A percentile compares a stretch with the other conserved stretches of the same genome.
Evolutionary conservation across 225 moss, liverwort and hornwort genomes (phyloP).

Genomic region (Physcomitrium patens): DNA sequence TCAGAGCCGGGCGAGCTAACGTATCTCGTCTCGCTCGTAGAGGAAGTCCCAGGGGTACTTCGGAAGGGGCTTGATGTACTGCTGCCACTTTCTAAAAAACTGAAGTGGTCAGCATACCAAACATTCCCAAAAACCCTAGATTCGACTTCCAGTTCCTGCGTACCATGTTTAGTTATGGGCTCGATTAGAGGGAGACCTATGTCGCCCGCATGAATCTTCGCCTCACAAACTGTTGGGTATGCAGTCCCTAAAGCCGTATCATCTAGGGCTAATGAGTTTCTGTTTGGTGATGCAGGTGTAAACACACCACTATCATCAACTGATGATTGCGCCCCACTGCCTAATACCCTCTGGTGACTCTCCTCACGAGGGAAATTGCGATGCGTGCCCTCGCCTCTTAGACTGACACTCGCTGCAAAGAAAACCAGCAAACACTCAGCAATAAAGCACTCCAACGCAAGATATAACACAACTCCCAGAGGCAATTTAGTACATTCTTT

Average conservation of each 20-base stretch:
- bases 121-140: slow-evolving; percentile 31
- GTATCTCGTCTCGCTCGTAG: slow-evolving; percentile 49
- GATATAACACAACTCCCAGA: no score
- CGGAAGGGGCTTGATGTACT: slow-evolving; percentile 50
- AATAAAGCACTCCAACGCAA: no score
- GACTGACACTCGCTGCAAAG: no score
- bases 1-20: slow-evolving; percentile 47
- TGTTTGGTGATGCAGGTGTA: slow-evolving; percentile 34
- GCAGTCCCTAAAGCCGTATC: slow-evolving; percentile 67
- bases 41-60: slow-evolving; percentile 42
- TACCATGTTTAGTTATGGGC: slow-evolving; percentile 15
- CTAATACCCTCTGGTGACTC: slow-evolving; percentile 45
- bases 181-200: slow-evolving; percentile 41
- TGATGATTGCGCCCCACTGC: slow-evolving; percentile 38
- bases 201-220: slow-evolving; percentile 51
- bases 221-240: slow-evolving; percentile 60
- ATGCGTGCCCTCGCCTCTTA: slow-evolving; percentile 85
- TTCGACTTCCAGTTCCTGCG: neutral
- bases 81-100: slow-evolving; percentile 55
- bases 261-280: slow-evolving; percentile 53
- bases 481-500: no score
- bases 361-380: slow-evolving; percentile 79
- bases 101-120: slow-evolving; percentile 35
- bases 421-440: no score
- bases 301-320: slow-evolving; percentile 41